Evolutionary conservation across 306 rosid species (phyloP), one percentile per base, ranked within the genome.

Genomic region (Amphicarpaea edgeworthii): DNA sequence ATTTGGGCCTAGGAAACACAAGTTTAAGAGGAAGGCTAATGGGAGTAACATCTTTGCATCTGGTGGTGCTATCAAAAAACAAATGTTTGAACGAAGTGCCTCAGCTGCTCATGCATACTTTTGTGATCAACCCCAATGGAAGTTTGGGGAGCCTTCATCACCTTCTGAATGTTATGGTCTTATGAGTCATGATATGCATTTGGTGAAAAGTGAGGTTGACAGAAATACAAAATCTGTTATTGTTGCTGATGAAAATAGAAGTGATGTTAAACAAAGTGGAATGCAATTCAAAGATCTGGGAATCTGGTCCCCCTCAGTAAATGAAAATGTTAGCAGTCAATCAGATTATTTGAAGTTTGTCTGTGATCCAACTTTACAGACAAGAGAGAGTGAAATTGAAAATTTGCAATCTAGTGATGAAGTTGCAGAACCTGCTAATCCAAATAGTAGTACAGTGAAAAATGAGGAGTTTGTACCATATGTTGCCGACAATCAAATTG

Each of bases 61-160:
- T 45, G 77, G 73, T 79, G 59, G 72, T 75, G 75, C 86, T 47
- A 82, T 84, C 32, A 94, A 88, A 81, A 81, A 85, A 85, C 88
- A 89, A 82, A 87, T 90, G 83, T 93, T 94, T 32, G 86, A 82
- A 69, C 83, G 85, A n/a, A 90, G 98, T 84, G 92, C 97, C 59
- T 75, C 73, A 71, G 93, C 95, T 43, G 96, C 96, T 46, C 79
- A 65, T 57, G 72, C 82, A 53, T 91, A 90, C 86, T 91, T 94
- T 80, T 79, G 63, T 78, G 90, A 84, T 86, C 80, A 87, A 79
- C 81, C 78, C 0, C 51, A 60, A 72, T 78, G 71, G 81, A 88
- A 84, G 69, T 74, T 71, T 70, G 82, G 74, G 20, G 88, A 86
- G 81, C 81, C 79, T 66, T 68, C 85, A 66, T 69, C 78, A 9